These are phyloP conservation scores for Penicillium sp. DNA, from an alignment of 2,329 filamentous ascomycete genomes.

Conservation along the genomic window DNA sequence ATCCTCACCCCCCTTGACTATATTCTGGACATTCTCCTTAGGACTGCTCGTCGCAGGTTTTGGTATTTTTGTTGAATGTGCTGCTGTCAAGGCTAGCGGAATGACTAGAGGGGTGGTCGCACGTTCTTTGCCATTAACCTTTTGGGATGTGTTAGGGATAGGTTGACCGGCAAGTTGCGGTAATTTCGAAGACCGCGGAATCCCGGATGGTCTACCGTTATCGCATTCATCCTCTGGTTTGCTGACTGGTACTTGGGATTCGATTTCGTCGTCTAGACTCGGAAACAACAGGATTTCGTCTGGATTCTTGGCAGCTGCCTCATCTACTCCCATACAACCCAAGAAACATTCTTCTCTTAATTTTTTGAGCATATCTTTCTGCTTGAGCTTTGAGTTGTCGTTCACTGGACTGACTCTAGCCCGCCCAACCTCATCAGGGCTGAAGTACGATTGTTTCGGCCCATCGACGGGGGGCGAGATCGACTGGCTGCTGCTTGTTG, in stretches of 20 bases:
- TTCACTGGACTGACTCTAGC: constrained; percentile 34
- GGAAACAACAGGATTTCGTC: constrained; percentile 37
- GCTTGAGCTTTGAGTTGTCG: constrained; percentile 26
- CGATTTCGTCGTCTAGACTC: constrained; percentile 22
- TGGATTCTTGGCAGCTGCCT: constrained; percentile 30
- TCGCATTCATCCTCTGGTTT: constrained; percentile 21
- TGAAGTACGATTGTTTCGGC: constrained; percentile 27
- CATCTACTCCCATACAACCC: constrained; percentile 37
- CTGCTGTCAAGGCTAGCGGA: constrained; percentile 2
- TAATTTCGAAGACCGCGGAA: not conserved
- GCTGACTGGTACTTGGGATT: constrained; percentile 18
- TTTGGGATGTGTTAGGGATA: not conserved
- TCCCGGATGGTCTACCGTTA: not conserved
- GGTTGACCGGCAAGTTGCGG: not conserved
- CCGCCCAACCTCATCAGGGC: constrained; percentile 37
- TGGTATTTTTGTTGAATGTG: constrained; percentile 10
- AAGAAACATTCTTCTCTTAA: constrained; percentile 37
- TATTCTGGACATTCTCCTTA: constrained; percentile 21
- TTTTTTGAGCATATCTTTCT: constrained; percentile 19
- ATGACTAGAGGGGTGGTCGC: not conserved
- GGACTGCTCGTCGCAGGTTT: constrained; percentile 13
- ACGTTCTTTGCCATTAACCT: not conserved
- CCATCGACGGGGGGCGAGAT: constrained; percentile 14
- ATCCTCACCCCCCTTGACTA: constrained; percentile 19
- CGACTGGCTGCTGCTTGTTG: constrained; percentile 4